These are phyloP conservation scores for Stachybotrys echinatus DNA, from an alignment of 2,329 filamentous ascomycete genomes.

Conservation along the genomic window DNA sequence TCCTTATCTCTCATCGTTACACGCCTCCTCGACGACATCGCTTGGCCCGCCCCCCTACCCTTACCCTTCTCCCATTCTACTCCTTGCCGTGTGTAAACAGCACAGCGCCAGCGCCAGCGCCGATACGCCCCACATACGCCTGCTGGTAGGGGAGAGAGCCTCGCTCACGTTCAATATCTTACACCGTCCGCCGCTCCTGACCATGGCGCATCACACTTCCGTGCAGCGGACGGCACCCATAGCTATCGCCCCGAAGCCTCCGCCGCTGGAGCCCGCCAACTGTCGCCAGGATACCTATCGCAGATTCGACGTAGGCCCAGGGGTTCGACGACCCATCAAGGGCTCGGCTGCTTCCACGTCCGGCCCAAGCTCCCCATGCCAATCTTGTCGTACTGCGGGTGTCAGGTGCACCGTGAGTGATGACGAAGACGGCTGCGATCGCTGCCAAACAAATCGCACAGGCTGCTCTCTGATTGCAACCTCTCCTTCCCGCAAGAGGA, in stretches of 20 bases:
- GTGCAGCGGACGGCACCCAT: slow-evolving; percentile 59
- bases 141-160: not conserved
- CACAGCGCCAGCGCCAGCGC: not conserved
- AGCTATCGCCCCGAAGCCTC: slow-evolving; percentile 59
- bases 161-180: slow-evolving; percentile 1
- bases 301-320: slow-evolving; percentile 43
- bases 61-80: not conserved
- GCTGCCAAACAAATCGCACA: slow-evolving; percentile 72
- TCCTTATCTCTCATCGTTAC: not conserved
- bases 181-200: slow-evolving; percentile 18
- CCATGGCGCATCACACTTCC: slow-evolving; percentile 48
- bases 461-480: slow-evolving; percentile 65
- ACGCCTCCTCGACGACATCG: too few species aligned
- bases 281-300: slow-evolving; percentile 41
- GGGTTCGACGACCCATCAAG: slow-evolving; percentile 42
- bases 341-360: slow-evolving; percentile 46
- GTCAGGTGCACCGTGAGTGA: slow-evolving; percentile 70
- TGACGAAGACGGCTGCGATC: slow-evolving; percentile 69
- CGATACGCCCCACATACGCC: not conserved
- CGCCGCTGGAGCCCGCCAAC: slow-evolving; percentile 33
- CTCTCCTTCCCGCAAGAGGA: slow-evolving; percentile 76
- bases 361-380: slow-evolving; percentile 53
- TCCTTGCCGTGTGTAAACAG: not conserved
- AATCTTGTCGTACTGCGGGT: slow-evolving; percentile 69
- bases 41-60: too few species aligned